Base-by-base conservation (phyloP, 164 flowering plant genomes). In the Cinnamomum micranthum region DNA sequence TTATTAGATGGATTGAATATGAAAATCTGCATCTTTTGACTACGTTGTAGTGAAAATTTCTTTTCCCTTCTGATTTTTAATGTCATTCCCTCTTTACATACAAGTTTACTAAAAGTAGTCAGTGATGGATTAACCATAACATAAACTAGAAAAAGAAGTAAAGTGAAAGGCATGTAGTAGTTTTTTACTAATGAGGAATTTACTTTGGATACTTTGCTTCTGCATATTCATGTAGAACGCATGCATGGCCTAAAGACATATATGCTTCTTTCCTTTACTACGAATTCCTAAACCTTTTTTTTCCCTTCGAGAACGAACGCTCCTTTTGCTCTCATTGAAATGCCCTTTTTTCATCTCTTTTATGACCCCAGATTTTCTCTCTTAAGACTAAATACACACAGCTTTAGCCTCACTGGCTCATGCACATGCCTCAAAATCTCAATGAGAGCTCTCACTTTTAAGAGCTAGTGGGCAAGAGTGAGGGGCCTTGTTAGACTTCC, bases 221-320 rank as follows among this genome's bases (percentile, higher is more conserved):
- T 66, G 69, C 35, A 66, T 31, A 31, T 66, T 66, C 69, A 66
- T 66, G 28, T 27, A 66, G 67, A 64, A 27, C 28, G 64, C 13
- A 64, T 64, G 64, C 13, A 64, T 64, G 28, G 25, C 24, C 67
- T 64, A 64, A 64, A 64, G 67, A 64, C 19, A 20, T 14, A 20
- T 14, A 27, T 66, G 41, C 33, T 14, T 35, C 35, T 66, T 66
- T 66, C 69, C 20, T 66, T 66, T 66, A 73, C 69, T 68, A 73
- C 77, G 73, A 77, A 63, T 74, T 80, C 73, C 75, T 67, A 71
- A 73, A 75, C 75, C 77, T 80, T 80, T 66, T 66, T 31, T 66
- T 64, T 2, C 23, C 52, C 55, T 68, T 52, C 24, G 47, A 7
- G 47, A 41, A 41, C 19, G 63, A 75, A 69, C 15, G 62, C 52